Percentiles rank a stretch among this genome's conserved stretches.
phyloP scores from a whole-genome alignment of 345 rosid genomes.

The Aquilaria malaccensis region DNA sequence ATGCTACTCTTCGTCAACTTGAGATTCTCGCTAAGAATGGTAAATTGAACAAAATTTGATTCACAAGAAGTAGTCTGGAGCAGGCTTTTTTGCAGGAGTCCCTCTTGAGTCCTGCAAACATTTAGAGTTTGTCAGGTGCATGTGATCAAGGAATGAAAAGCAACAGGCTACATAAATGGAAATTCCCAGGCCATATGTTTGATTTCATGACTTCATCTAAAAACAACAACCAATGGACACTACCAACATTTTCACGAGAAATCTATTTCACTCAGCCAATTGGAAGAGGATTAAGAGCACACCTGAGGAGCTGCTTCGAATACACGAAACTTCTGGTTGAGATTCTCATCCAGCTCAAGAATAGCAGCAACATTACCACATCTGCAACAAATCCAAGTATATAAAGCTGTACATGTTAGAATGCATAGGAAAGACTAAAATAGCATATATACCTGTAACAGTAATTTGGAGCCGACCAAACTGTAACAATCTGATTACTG shows the following conservation, averaged over 20 bases:
- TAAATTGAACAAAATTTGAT: slow-evolving; percentile 7
- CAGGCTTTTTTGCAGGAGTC: slow-evolving; percentile 77
- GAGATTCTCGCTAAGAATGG: background rate
- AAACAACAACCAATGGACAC: no score
- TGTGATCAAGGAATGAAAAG: background rate
- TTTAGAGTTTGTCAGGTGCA: slow-evolving; percentile 1
- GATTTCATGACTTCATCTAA: background rate
- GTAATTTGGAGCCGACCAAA: slow-evolving; percentile 99
- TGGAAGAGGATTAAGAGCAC: slow-evolving; percentile 12
- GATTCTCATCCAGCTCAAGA: slow-evolving; percentile 83
- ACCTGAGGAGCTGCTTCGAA: slow-evolving; percentile 97
- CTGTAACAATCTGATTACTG: slow-evolving; percentile 85
- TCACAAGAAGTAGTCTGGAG: slow-evolving; percentile 95
- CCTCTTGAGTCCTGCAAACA: slow-evolving; percentile 83
- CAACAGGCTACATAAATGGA: background rate
- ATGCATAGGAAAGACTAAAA: background rate
- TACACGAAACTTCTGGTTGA: slow-evolving; percentile 73
- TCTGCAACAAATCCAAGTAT: slow-evolving; percentile 33
- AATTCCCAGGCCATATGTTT: background rate
- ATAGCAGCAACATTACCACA: slow-evolving; percentile 98
- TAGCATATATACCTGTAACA: slow-evolving; percentile 67
- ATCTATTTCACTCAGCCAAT: background rate
- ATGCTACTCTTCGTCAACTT: background rate
- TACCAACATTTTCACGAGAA: background rate
- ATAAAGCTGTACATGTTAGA: slow-evolving; percentile 9